phyloP scores from a whole-genome alignment of 176 grass and related monocot species.

The Carex littledalei region DNA sequence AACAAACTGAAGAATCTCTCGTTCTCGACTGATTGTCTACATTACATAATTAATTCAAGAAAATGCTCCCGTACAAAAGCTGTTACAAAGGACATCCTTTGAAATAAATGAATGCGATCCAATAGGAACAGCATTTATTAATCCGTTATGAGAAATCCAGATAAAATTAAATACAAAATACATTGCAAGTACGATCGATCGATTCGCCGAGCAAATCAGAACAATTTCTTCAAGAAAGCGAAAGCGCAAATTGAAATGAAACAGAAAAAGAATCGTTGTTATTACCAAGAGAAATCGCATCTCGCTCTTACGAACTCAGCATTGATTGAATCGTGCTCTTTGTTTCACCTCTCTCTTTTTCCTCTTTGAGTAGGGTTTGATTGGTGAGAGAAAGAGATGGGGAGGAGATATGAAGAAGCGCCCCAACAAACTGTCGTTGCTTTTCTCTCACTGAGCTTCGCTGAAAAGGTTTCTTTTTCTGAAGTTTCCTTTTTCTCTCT shows the following conservation, averaged over 20 bases:
- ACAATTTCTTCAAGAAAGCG: background rate
- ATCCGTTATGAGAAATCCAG: background rate
- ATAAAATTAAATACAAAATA: background rate
- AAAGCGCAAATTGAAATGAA: background rate
- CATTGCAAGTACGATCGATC: background rate
- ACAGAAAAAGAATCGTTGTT: background rate
- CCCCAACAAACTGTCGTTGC: background rate
- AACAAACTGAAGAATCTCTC: background rate
- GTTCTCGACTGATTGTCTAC: background rate
- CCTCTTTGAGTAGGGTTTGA: background rate
- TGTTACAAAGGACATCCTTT: background rate
- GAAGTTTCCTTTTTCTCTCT: background rate
- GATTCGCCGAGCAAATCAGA: background rate
- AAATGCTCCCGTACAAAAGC: background rate
- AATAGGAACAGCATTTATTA: constrained; percentile 18
- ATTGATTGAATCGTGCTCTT: constrained; percentile 4
- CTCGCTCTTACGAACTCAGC: background rate
- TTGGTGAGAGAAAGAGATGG: background rate
- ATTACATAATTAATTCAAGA: background rate
- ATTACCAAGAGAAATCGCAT: background rate
- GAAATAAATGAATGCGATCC: constrained; percentile 1
- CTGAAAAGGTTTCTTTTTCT: constrained; percentile 18
- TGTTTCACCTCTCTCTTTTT: background rate
- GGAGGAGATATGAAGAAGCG: background rate
- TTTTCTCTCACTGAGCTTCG: background rate